Conservation (phyloP, 176 grass and related monocot species). For the Zoysia pacifica region DNA sequence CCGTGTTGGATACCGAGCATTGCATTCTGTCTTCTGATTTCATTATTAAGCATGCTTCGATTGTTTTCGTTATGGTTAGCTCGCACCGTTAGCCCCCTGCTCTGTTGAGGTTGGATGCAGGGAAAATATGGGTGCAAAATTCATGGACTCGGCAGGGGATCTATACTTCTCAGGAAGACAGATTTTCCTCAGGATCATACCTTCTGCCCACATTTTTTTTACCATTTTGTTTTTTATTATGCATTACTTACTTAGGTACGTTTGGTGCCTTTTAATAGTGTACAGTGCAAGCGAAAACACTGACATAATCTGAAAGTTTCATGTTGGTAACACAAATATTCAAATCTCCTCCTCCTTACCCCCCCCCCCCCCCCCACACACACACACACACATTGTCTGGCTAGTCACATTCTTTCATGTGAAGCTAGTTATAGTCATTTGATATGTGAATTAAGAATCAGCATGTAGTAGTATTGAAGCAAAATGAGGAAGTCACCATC, state of each 20-base stretch:
- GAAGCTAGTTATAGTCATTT: neutral
- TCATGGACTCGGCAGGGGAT: conserved; percentile 29
- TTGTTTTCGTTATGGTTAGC: neutral
- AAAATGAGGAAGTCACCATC: conserved; percentile 27
- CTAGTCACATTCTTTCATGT: neutral
- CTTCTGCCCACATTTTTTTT: conserved; percentile 38
- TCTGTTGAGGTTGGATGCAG: conserved; percentile 28
- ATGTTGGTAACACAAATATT: neutral
- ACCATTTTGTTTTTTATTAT: neutral
- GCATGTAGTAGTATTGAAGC: neutral
- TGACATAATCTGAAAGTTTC: conserved; percentile 24
- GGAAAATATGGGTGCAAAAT: conserved; percentile 65
- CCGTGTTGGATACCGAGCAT: neutral
- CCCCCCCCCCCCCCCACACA: too few relatives aligned
- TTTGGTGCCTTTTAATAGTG: neutral
- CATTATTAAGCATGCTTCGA: neutral
- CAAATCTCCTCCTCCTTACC: neutral
- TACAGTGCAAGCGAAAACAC: conserved; percentile 41
- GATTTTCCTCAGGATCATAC: conserved; percentile 36
- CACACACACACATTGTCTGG: neutral
- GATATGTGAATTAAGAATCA: neutral
- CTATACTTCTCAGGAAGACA: conserved; percentile 32
- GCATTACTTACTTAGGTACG: neutral
- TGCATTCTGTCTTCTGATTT: neutral
- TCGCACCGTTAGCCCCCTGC: conserved; percentile 67